Evolutionary conservation across 192 early-diverging fungal genomes (phyloP).

Genomic region (Umbelopsis sp.): DNA sequence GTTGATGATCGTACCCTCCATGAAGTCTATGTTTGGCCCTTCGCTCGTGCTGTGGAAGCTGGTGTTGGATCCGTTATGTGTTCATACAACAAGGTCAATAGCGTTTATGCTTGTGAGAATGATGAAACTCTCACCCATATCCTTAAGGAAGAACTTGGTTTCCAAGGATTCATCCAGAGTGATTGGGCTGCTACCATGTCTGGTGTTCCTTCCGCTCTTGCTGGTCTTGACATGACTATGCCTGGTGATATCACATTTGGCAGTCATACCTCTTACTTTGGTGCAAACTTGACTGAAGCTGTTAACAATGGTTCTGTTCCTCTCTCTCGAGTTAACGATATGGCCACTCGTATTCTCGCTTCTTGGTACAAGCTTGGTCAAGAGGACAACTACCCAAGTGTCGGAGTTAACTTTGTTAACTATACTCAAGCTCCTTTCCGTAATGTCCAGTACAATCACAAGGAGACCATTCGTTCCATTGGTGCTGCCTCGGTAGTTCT

Average conservation of each 20-base stretch:
- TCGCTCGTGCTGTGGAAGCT: conserved; percentile 51
- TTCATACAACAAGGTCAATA: conserved; percentile 59
- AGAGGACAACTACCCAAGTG: neutral
- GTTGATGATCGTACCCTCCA: conserved; percentile 58
- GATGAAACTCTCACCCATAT: conserved; percentile 13
- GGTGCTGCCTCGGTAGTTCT: neutral
- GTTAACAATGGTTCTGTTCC: conserved; percentile 4
- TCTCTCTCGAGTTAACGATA: conserved; percentile 6
- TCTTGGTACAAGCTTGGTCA: conserved; percentile 37
- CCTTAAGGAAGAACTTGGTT: conserved; percentile 53
- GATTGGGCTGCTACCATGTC: conserved; percentile 9
- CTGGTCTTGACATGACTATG: conserved; percentile 15
- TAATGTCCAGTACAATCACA: conserved; percentile 8
- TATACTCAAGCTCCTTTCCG: conserved; percentile 7
- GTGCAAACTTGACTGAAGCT: neutral
- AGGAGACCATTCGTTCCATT: neutral
- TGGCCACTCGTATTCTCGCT: conserved; percentile 31
- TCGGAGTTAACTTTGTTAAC: conserved; percentile 12
- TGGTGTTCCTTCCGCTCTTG: conserved; percentile 1
- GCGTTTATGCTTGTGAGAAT: conserved; percentile 53
- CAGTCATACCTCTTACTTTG: neutral
- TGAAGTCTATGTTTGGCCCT: conserved; percentile 63
- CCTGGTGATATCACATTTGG: neutral
- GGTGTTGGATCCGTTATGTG: conserved; percentile 64
- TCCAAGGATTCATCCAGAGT: conserved; percentile 51